Evolutionary conservation across 2,329 filamentous ascomycete species (phyloP), one percentile per base, ranked within the genome.

Genomic region (Knufia petricola): DNA sequence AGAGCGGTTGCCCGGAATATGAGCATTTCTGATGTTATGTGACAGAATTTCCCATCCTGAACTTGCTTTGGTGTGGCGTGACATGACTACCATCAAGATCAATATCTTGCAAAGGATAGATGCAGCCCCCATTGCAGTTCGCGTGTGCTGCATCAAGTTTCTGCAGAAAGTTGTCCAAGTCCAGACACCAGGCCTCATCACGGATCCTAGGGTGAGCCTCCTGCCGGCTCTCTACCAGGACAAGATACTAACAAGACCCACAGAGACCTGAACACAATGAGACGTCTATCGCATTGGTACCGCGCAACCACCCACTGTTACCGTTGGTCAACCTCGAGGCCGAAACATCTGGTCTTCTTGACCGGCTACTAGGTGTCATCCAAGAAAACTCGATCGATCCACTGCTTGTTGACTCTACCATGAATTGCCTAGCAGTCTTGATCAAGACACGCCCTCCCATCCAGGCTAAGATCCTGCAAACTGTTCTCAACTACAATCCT

Each of bases 61-160:
- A 69, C 87, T 96, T 63, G 75, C 72, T 34, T 75, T 83, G 50
- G 81, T 84, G 39, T 98, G 92, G 92, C 84, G 92, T 62, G 80
- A 82, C 55, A 94, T 96, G 79, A 76, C 80, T 47, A 77, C 81
- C 9, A 90, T 96, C 68, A 98, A 98, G 71, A 80, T 85, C 48
- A 85, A 82, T 59, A 92, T 98, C 57, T 68, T 98, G 52, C 81
- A 79, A 51, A 81, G 92, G 61, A 95, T 94, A 90, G 90, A 95
- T 59, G 77, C 74, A 37, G 82, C 86, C 15, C 71, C 79, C 12
- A 76, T 83, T 10, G 84, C 87, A 2, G 79, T 96, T 54, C 83
- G 83, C 59, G 83, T 96, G 64, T 94, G 88, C 73, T 96, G 92
- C 70, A 84, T 96, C 75, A 98, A 98, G 67, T 98, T 98, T 66